Evolutionary conservation across 2,329 filamentous ascomycete species (phyloP), one percentile per base, ranked within the genome.

Genomic region (Tolypocladium endophyticum): DNA sequence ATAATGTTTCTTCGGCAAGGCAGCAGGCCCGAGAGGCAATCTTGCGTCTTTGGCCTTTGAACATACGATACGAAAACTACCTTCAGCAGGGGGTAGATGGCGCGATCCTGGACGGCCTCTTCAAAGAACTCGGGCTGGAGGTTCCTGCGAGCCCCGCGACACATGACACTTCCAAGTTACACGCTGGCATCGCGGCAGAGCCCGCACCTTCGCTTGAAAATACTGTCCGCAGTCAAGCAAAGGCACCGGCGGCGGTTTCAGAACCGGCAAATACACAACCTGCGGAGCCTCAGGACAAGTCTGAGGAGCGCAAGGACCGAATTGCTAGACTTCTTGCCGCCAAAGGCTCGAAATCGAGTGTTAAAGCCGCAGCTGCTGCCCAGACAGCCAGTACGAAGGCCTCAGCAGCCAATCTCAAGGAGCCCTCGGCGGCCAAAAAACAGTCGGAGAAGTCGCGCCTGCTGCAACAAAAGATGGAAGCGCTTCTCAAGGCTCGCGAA

Each of bases 401-500:
- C 23, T 28, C 54, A 33, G 30, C 47, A 4, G 38, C 52, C 38
- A 53, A 36, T 12, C 56, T 47, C 36, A 68, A 71, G 39, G 28
- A 59, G 14, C 72, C 74, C 66, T 60, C 63, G n/a, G 38, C 59
- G 45, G 28, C 56, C 33, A 72, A 66, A 57, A 62, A 55, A 56
- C 71, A 87, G 68, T 84, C 83, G 23, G 82, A 91, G 64, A 96
- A 89, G 61, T 89, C 90, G 60, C 82, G 80, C 61, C 75, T 92
- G 38, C 79, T 92, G 55, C 85, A 90, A 64, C 84, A 90, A 69
- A 91, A 90, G 65, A 87, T 96, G 68, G 89, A 91, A 61, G 87
- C 87, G 28, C 75, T 94, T 28, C 85, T 85, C 65, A 86, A 84
- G 65, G 76, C 80, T 41, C 76, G 81, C 38, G 77, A 81, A 66